Conservation (phyloP, 2,329 filamentous ascomycete species). For the Aspergillus calidoustus region DNA sequence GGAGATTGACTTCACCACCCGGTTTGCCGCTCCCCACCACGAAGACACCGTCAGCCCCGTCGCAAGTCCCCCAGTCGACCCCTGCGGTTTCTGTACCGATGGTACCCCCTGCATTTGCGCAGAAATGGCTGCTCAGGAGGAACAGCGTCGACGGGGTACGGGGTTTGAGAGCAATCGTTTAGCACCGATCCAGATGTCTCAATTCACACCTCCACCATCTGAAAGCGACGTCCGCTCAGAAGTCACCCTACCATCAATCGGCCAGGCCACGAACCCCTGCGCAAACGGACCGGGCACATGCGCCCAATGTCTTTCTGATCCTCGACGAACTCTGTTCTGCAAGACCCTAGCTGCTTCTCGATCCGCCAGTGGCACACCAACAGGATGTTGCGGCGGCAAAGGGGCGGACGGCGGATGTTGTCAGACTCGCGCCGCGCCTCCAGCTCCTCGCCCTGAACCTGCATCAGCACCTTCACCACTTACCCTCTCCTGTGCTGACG, state of each 20-base stretch:
- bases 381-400: constrained; percentile 65
- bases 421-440: constrained; percentile 41
- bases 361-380: constrained; percentile 42
- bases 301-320: constrained; percentile 76
- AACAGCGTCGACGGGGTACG: constrained; percentile 51
- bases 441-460: constrained; percentile 27
- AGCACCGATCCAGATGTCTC: constrained; percentile 51
- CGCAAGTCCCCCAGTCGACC: constrained; percentile 59
- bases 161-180: constrained; percentile 44
- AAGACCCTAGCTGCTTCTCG: constrained; percentile 73
- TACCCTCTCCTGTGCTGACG: constrained; percentile 74
- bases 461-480: constrained; percentile 43
- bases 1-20: constrained; percentile 75
- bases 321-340: constrained; percentile 81
- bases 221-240: constrained; percentile 63
- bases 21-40: constrained; percentile 58
- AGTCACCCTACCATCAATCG: constrained; percentile 48
- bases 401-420: constrained; percentile 67
- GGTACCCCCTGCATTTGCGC: constrained; percentile 83
- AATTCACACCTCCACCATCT: constrained; percentile 58
- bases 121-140: constrained; percentile 59
- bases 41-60: constrained; percentile 29
- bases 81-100: constrained; percentile 81
- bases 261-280: constrained; percentile 50
- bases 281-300: constrained; percentile 77